These are phyloP conservation scores for Kurtzmaniella quercitrusa DNA, from an alignment of 1,139 yeast species.

Conservation along the genomic window DNA sequence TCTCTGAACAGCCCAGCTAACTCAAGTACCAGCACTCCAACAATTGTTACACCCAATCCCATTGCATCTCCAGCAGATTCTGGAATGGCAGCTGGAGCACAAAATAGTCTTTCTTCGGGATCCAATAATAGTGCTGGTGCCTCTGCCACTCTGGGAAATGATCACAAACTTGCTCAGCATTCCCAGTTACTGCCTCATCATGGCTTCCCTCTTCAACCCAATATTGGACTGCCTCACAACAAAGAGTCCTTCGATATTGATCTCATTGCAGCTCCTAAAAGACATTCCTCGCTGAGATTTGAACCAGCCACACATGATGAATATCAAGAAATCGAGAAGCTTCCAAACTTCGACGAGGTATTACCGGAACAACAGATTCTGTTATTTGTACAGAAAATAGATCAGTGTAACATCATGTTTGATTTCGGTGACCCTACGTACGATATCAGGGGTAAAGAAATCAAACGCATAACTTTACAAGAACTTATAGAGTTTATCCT, in stretches of 20 bases:
- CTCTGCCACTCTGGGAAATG: neutral
- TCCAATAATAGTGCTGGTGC: neutral
- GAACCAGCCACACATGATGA: slow-evolving; percentile 73
- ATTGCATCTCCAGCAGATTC: neutral
- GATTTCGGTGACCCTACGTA: slow-evolving; percentile 92
- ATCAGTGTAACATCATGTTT: slow-evolving; percentile 91
- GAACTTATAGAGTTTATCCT: slow-evolving; percentile 88
- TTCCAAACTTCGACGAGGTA: slow-evolving; percentile 90
- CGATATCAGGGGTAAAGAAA: slow-evolving; percentile 89
- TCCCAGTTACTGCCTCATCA: slow-evolving; percentile 23
- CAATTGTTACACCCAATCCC: neutral
- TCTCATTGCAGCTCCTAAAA: slow-evolving; percentile 64
- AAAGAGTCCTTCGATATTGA: slow-evolving; percentile 44
- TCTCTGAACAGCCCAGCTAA: neutral
- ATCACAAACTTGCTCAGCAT: slow-evolving; percentile 15
- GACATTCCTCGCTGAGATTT: slow-evolving; percentile 91
- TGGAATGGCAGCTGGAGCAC: neutral
- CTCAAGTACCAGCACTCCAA: neutral
- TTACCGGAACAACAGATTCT: slow-evolving; percentile 80
- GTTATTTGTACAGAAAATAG: slow-evolving; percentile 80
- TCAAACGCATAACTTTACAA: slow-evolving; percentile 79
- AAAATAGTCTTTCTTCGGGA: neutral
- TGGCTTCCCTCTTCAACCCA: slow-evolving; percentile 34
- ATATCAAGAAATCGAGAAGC: slow-evolving; percentile 62
- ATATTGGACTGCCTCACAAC: slow-evolving; percentile 39